These are phyloP conservation scores for Ophiocytium majus DNA, from an alignment of 352 stramenopile genomes.

Conservation along the genomic window DNA sequence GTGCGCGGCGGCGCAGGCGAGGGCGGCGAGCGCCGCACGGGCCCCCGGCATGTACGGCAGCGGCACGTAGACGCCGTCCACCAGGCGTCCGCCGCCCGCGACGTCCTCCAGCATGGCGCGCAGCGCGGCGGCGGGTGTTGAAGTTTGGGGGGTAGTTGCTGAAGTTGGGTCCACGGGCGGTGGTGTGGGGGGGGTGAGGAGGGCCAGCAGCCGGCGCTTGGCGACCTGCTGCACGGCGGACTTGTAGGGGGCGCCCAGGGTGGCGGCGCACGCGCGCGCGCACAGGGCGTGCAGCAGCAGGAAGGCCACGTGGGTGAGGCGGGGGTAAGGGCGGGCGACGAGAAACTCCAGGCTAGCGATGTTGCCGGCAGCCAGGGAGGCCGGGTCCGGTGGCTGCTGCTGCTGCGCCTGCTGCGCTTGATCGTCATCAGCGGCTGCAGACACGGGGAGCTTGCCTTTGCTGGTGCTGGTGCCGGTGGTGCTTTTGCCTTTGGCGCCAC, in stretches of 20 bases:
- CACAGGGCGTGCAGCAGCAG: background rate
- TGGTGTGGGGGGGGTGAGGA: background rate
- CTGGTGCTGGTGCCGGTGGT: too few species aligned
- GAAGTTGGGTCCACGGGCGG: background rate
- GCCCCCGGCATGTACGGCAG: slow-evolving; percentile 45
- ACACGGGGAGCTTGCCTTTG: too few species aligned
- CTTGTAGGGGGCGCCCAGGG: background rate
- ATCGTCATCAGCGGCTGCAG: too few species aligned
- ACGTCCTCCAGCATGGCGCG: background rate
- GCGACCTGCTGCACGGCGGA: background rate
- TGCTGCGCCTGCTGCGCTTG: too few species aligned
- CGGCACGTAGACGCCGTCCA: slow-evolving; percentile 25
- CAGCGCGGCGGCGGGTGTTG: background rate
- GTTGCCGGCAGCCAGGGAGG: background rate
- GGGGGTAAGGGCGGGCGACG: background rate
- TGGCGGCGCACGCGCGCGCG: background rate
- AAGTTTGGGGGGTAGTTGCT: background rate
- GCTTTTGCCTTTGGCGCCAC: too few species aligned
- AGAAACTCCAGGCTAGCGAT: background rate
- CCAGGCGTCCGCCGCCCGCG: background rate
- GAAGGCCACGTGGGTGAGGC: background rate
- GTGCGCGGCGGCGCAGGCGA: slow-evolving; percentile 22
- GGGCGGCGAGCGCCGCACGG: slow-evolving; percentile 24
- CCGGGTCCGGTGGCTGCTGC: too few species aligned
- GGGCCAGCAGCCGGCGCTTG: background rate